These are phyloP conservation scores for Arachis hypogaea DNA, from an alignment of 306 rosid genomes.

Conservation along the genomic window DNA sequence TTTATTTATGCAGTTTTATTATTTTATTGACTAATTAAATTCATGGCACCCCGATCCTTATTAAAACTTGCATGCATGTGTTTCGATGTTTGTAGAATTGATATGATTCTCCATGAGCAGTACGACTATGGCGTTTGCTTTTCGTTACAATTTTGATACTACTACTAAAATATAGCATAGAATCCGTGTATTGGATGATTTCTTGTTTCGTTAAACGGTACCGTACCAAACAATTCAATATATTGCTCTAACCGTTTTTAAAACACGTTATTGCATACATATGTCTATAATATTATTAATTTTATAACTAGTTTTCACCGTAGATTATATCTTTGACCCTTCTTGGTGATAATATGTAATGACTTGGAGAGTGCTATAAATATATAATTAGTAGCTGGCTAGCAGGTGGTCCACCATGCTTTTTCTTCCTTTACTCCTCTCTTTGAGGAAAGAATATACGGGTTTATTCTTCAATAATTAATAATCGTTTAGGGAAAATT, in stretches of 20 bases:
- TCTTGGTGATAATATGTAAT: not conserved
- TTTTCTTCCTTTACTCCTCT: not conserved
- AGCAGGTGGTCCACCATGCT: not conserved
- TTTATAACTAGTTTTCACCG: too few relatives aligned
- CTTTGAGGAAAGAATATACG: not conserved
- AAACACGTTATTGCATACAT: not conserved
- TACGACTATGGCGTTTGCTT: constrained; percentile 1
- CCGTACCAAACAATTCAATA: not conserved
- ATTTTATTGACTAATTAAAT: constrained; percentile 6
- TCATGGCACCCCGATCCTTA: not conserved
- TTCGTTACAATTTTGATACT: not conserved
- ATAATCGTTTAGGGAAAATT: not conserved
- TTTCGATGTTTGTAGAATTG: not conserved
- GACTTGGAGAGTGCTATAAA: constrained; percentile 3
- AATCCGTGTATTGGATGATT: not conserved
- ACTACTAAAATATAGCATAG: not conserved
- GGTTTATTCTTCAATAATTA: constrained; percentile 13
- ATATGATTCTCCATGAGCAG: constrained; percentile 9
- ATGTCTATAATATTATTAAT: too few relatives aligned
- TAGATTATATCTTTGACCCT: not conserved
- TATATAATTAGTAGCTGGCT: not conserved
- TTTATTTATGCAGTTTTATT: too few relatives aligned
- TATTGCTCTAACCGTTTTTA: not conserved
- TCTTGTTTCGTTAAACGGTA: not conserved
- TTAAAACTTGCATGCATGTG: not conserved